These are phyloP conservation scores for Ceraceosorus bombacis DNA, from an alignment of 1,284 basidiomycete genomes.

Conservation along the genomic window DNA sequence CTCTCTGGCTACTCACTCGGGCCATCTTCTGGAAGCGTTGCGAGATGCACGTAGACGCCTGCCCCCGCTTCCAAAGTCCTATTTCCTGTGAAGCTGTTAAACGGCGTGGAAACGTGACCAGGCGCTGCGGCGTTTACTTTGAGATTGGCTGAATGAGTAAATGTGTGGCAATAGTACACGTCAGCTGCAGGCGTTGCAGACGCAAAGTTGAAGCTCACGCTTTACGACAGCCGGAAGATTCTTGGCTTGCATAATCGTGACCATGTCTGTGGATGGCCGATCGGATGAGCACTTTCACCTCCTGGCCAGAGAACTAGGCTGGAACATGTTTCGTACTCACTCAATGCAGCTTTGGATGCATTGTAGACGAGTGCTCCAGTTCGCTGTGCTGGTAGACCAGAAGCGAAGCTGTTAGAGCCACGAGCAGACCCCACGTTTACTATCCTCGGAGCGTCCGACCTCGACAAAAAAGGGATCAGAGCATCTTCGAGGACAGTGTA, in stretches of 20 bases:
- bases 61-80: conserved; percentile 14
- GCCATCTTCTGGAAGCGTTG: conserved; percentile 14
- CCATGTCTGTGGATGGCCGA: conserved; percentile 12
- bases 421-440: conserved; percentile 16
- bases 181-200: not conserved
- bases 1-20: not conserved
- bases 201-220: not conserved
- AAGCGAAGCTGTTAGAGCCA: conserved; percentile 13
- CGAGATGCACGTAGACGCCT: conserved; percentile 16
- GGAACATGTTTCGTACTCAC: not conserved
- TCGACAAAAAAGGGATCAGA: conserved; percentile 10
- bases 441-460: conserved; percentile 8
- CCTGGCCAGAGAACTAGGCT: not conserved
- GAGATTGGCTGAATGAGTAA: conserved; percentile 5
- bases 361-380: conserved; percentile 23
- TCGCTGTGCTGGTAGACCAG: conserved; percentile 11
- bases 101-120: conserved; percentile 17
- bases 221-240: conserved; percentile 7
- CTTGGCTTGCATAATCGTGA: conserved; percentile 19
- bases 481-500: not conserved
- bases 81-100: conserved; percentile 19
- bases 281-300: not conserved
- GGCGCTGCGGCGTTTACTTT: conserved; percentile 20
- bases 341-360: conserved; percentile 16
- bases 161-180: not conserved